Evolutionary conservation across 2,329 filamentous ascomycete species (phyloP), one percentile per base, ranked within the genome.

Genomic region (Aspergillus sp.): DNA sequence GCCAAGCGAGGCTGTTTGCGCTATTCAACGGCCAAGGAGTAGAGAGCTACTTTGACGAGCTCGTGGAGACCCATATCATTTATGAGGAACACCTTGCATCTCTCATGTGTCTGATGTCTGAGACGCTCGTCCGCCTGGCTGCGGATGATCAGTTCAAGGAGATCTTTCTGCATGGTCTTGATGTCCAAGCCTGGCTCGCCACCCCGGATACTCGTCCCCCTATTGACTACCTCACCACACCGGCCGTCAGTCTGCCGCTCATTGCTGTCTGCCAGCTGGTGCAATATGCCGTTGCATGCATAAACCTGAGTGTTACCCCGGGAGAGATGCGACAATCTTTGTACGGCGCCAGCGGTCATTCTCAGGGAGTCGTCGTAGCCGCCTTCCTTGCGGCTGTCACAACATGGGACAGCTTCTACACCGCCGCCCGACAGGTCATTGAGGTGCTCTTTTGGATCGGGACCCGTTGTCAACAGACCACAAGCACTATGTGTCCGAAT

Each of bases 211-310:
- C 67, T 0, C 67, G 63, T 1, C 74, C 74, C 2, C 65, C 69
- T 36, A 48, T 58, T 4, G 71, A 73, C 19, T 76, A 74, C 57
- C 63, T 78, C 4, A 60, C 71, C 25, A 69, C 72, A 2, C 70
- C 74, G 7, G 69, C 75, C 10, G 67, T 78, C 36, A 78, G 76
- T 62, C 72, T 77, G 57, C 76, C 76, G 4, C 57, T 79, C 4
- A 76, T 76, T 45, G 75, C 71, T 0, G 64, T 78, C 10, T 39
- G 73, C 2, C 74, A 71, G 68, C 15, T 63, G 5, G 28, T 38
- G 2, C 49, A 63, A 6, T 63, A 52, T 15, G 51, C 43, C 10
- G 12, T 63, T 2, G 17, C 55, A 12, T 53, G 58, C 13, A 23
- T 45, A 2, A 23, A 38, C 1, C 36, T 63, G 9, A 13, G 38